Base-by-base conservation (phyloP, 805 yeast genomes). In the Metschnikowia dekortorum region DNA sequence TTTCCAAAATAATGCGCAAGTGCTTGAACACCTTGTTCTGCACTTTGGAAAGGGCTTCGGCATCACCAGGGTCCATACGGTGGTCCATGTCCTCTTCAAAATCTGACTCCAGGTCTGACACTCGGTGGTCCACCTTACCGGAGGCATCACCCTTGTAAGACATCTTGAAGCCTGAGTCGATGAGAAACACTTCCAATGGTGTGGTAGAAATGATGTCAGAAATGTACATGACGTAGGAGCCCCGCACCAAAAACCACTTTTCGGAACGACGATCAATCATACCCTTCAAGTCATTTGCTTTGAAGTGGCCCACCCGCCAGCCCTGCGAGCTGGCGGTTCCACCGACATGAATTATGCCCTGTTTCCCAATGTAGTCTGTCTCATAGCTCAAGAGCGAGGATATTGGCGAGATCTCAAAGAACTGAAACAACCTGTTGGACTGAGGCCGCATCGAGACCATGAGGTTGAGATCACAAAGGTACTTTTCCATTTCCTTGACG, bases 261-360 rank as follows among this genome's bases (percentile, higher is more conserved):
- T 84, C 84, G 0, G 95, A 84, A 57, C 95, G 92, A 67, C 99
- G 82, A 55, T 81, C 83, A 46, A 92, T 86, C 96, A 94, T 89
- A 35, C 88, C 90, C 57, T 81, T 80, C 59, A 89, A 71, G 60
- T 89, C 97, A 53, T 82, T 80, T 7, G 88, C 82, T 53, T 80
- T 82, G 67, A 89, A 81, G 63, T 92, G 97, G 3, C 94, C 87
- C 6, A 92, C 97, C 58, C 96, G 76, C 98, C 99, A 94, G 2
- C 99, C 98, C 64, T 89, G 96, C 0, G 90, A 77, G 54, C 82
- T 82, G 0, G 98, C 92, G 0, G 89, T 82, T 0, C 96, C 85
- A 18, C 90, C 82, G 43, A 91, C 81, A 48, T 87, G 80, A 51
- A 92, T 66, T 46, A 82, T 80, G 1, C 99, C 99, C 67, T 94